Evolutionary conservation across 2,329 filamentous ascomycete species (phyloP).

Genomic region (Aspergillus pseudotamarii): DNA sequence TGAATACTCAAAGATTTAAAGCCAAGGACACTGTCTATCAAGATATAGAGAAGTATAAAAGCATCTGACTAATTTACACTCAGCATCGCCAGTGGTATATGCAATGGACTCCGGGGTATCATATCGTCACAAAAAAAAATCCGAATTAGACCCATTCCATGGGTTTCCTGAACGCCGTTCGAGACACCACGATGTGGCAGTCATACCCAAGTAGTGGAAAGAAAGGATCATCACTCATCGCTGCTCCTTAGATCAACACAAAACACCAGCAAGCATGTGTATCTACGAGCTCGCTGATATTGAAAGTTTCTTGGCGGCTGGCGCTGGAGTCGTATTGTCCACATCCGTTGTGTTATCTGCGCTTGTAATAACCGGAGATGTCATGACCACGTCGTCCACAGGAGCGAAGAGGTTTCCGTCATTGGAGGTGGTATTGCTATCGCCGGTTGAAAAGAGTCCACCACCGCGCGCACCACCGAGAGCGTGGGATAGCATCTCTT

Average conservation of each 20-base stretch:
- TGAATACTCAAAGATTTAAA: background rate
- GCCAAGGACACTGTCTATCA: background rate
- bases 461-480: conserved; percentile 54
- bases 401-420: conserved; percentile 39
- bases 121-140: conserved; percentile 8
- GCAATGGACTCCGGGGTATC: conserved; percentile 10
- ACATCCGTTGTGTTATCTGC: conserved; percentile 28
- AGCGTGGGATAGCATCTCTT: conserved; percentile 64
- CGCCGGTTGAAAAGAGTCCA: conserved; percentile 47
- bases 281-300: conserved; percentile 16
- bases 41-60: background rate
- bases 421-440: conserved; percentile 29
- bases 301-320: conserved; percentile 25
- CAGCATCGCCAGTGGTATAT: conserved; percentile 1
- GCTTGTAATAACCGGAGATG: conserved; percentile 27
- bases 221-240: conserved; percentile 13
- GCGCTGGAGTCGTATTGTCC: conserved; percentile 26
- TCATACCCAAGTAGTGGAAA: conserved; percentile 10
- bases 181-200: conserved; percentile 6
- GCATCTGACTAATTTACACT: background rate
- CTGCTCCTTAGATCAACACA: background rate
- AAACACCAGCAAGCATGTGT: background rate
- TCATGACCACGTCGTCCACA: conserved; percentile 28
- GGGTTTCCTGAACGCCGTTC: background rate
- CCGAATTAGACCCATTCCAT: background rate